Base-by-base conservation (phyloP, 805 yeast species). In the Komagataella ulmi region DNA sequence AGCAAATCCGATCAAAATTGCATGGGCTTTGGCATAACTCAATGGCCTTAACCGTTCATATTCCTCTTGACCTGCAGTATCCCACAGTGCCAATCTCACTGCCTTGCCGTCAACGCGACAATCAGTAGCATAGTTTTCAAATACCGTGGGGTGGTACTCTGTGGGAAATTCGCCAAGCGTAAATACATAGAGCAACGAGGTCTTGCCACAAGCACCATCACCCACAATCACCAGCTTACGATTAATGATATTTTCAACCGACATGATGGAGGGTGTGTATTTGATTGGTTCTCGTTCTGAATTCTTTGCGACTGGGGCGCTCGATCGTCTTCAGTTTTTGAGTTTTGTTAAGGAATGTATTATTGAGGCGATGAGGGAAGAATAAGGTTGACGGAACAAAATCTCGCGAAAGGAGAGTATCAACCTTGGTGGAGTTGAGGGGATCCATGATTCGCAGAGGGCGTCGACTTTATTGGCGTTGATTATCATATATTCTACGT, bases 31-130 rank as follows among this genome's bases (percentile, higher is more conserved):
- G 8, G 90, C 79, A 61, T 90, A 90, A 19, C 95, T 85, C 56
- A 90, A 70, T 0, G 97, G 97, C 55, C 97, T 77, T 53, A 90
- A 70, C 54, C 97, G 71, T 63, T 89, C 97, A 63, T 89, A 89
- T 66, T 89, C 97, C 69, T 89, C 97, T 67, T 89, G 97, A 2
- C 97, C 97, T 3, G 97, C 97, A 1, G 97, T 89, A 64, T 89
- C 97, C 97, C 97, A 89, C 23, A 89, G 68, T 1, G 95, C 90
- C 52, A 89, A 67, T 56, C 88, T 84, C 3, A 89, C 95, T 14
- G 93, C 85, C 58, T 88, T 89, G 3, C 97, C 97, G 61, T 89
- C 97, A 17, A 90, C 95, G 53, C 96, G 72, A 65, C 97, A 89
- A 60, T 88, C 96, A 1, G 96, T 88, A 14, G 89, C 96, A 64